Evolutionary conservation across 2,329 filamentous ascomycete genomes (phyloP), one percentile per base, ranked within the genome.

Genomic region (Gaeumannomyces tritici): DNA sequence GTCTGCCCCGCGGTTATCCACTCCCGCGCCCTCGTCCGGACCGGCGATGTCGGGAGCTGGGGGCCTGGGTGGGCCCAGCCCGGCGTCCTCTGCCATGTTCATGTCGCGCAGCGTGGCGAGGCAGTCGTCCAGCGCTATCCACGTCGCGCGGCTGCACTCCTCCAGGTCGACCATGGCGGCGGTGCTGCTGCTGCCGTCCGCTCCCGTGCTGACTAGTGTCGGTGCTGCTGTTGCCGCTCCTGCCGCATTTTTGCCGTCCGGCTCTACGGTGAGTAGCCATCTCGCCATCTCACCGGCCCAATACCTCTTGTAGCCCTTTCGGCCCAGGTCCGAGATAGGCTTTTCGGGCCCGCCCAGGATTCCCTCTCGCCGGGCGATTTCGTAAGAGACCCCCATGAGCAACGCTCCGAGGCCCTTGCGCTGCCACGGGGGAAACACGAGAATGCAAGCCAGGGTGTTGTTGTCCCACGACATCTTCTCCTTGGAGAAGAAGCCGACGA

Each of bases 391-490:
- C 6, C 91, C 92, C 86, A 99, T 98, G 35, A 99, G 81, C 60
- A 98, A 78, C 61, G 91, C 87, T 0, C 95, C 95, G 0, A 98
- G 82, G 1, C 93, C 92, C 67, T 91, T 92, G 66, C 89, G 88
- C 75, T 98, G 93, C 86, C 93, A 98, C 0, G 95, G 95, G 1
- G 95, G 95, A 70, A 98, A 98, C 21, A 98, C 84, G 8, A 98
- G 81, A 68, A 99, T 99, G 72, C 95, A 99, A 1, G 95, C 95
- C 6, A 99, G 82, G 67, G 98, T 99, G 75, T 99, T 98, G 70
- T 93, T 93, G 70, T 99, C 95, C 93, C 95, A 99, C 4, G 91
- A 96, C 80, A 97, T 89, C 74, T 98, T 98, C 75, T 99, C 95
- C 73, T 99, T 98, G 66, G 90, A 96, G 78, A 98, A 99, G 81